Percentiles rank a stretch among this genome's conserved stretches.
These are phyloP conservation scores for Coleophoma crateriformis DNA, from an alignment of 2,329 filamentous ascomycete genomes.

Conservation along the genomic window DNA sequence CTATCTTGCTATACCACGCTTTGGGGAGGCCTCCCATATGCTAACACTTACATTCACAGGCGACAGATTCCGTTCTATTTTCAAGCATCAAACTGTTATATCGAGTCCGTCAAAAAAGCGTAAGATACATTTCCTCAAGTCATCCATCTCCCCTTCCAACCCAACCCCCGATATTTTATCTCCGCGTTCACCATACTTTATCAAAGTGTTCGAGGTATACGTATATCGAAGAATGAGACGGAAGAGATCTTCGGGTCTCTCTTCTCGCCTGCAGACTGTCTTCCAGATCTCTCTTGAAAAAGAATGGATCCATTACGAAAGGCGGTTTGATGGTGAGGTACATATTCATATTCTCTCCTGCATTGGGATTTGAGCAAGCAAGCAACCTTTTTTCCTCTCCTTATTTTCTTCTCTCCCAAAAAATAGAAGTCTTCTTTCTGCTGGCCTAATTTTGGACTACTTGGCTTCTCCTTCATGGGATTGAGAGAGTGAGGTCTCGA, in stretches of 20 bases:
- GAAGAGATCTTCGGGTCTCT: constrained; percentile 38
- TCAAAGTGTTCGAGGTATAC: constrained; percentile 85
- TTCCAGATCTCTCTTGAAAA: constrained; percentile 39
- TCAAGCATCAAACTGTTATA: neutral
- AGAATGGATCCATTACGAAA: constrained; percentile 49
- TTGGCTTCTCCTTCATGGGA: too few species aligned
- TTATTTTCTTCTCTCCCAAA: too few species aligned
- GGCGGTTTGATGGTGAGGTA: constrained; percentile 80
- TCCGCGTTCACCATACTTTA: constrained; percentile 65
- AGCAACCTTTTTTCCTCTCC: too few species aligned
- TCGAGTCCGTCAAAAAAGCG: too few species aligned
- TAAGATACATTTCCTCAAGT: too few species aligned
- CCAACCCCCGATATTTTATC: constrained; percentile 70
- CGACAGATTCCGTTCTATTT: neutral
- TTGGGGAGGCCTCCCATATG: constrained; percentile 20
- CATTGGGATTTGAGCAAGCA: too few species aligned
- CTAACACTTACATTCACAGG: constrained; percentile 12
- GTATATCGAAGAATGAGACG: constrained; percentile 77
- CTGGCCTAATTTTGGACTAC: too few species aligned
- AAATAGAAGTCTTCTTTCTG: too few species aligned
- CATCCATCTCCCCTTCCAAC: too few species aligned
- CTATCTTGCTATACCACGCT: constrained; percentile 25
- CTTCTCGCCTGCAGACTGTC: constrained; percentile 80
- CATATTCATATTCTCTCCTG: too few species aligned
- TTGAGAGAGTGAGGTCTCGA: too few species aligned